Evolutionary conservation across 176 grass and related monocot genomes (phyloP).

Genomic region (Triticum turgidum): DNA sequence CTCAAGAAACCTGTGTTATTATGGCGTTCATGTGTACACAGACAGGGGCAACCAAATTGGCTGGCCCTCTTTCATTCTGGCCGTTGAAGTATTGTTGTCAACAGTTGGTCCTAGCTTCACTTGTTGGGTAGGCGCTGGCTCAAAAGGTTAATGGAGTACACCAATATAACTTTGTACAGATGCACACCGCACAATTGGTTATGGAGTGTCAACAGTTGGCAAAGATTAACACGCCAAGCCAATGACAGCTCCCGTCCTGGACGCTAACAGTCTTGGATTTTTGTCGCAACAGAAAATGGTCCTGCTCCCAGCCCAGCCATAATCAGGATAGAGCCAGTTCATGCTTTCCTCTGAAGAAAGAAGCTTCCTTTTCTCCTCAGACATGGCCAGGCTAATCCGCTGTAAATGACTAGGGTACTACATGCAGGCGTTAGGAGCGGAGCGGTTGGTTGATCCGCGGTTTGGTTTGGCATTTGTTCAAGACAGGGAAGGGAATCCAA

Average conservation of each 20-base stretch:
- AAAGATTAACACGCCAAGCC: slow-evolving; percentile 38
- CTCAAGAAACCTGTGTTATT: slow-evolving; percentile 12
- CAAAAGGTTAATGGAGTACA: slow-evolving; percentile 45
- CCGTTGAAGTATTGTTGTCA: slow-evolving; percentile 56
- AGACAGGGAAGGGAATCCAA: slow-evolving; percentile 12
- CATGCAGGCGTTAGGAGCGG: neutral
- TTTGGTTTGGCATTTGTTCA: slow-evolving; percentile 1
- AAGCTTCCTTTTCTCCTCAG: slow-evolving; percentile 37
- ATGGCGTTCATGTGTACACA: slow-evolving; percentile 41
- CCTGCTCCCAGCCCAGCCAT: slow-evolving; percentile 28
- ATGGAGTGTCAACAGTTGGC: slow-evolving; percentile 46
- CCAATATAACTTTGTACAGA: slow-evolving; percentile 45
- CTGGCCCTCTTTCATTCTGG: slow-evolving; percentile 46
- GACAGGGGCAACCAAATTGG: slow-evolving; percentile 53
- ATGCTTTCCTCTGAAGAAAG: slow-evolving; percentile 48
- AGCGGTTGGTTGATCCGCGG: neutral
- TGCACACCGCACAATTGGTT: slow-evolving; percentile 41
- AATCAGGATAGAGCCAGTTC: slow-evolving; percentile 36
- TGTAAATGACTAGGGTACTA: neutral
- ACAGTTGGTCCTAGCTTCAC: slow-evolving; percentile 57
- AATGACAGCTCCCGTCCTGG: slow-evolving; percentile 36
- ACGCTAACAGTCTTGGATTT: slow-evolving; percentile 40
- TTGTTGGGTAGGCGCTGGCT: slow-evolving; percentile 42
- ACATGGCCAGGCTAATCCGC: slow-evolving; percentile 24
- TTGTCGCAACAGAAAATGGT: slow-evolving; percentile 46